Evolutionary conservation across 2,329 filamentous ascomycete genomes (phyloP).

Genomic region (Davidsoniella eucalypti): DNA sequence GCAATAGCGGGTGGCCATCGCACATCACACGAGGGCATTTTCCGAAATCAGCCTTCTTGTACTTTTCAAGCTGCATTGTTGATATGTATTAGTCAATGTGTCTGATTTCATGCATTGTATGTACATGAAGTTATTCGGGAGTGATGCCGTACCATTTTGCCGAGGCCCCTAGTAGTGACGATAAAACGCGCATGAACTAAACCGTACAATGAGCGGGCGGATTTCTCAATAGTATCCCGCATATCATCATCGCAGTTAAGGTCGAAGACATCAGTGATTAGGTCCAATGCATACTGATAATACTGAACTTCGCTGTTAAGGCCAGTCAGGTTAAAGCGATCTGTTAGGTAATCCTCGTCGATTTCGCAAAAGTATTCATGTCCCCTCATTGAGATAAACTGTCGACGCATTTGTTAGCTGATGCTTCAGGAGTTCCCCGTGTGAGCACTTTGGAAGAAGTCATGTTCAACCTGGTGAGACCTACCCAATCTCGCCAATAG

Average conservation of each 20-base stretch:
- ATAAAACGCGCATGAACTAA: conserved; percentile 94
- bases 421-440: background rate
- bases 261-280: conserved; percentile 96
- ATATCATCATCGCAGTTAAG: conserved; percentile 98
- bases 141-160: conserved; percentile 66
- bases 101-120: background rate
- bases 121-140: background rate
- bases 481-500: conserved; percentile 98
- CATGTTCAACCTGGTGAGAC: conserved; percentile 22
- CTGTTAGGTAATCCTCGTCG: conserved; percentile 95
- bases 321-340: conserved; percentile 94
- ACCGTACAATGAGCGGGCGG: conserved; percentile 85
- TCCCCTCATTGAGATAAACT: conserved; percentile 96
- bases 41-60: conserved; percentile 94
- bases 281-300: conserved; percentile 95
- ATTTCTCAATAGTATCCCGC: conserved; percentile 95
- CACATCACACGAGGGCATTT: conserved; percentile 96
- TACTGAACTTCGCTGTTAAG: conserved; percentile 96
- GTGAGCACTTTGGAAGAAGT: background rate
- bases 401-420: conserved; percentile 12
- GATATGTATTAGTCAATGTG: background rate
- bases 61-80: conserved; percentile 77
- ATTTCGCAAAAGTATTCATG: conserved; percentile 99
- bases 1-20: conserved; percentile 79
- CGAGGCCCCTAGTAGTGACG: conserved; percentile 80